These are phyloP conservation scores for Cryptococcus neoformans DNA, from an alignment of 1,284 basidiomycete genomes.

Conservation along the genomic window DNA sequence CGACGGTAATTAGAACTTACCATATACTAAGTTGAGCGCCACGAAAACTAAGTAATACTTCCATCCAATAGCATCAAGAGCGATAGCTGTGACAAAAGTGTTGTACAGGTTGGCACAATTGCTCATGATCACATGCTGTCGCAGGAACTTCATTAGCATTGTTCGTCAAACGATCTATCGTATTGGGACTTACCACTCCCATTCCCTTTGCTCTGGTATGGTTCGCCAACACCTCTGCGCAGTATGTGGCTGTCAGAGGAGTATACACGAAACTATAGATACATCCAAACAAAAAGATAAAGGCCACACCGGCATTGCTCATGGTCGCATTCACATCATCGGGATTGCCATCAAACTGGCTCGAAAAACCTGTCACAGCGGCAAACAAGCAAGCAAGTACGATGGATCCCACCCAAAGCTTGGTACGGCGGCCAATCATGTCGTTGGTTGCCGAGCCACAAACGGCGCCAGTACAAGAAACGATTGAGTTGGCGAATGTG, in stretches of 20 bases:
- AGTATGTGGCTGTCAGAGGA: constrained; percentile 28
- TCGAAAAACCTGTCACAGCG: constrained; percentile 19
- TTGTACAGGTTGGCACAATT: constrained; percentile 22
- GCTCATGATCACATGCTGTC: constrained; percentile 18
- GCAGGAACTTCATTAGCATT: background rate
- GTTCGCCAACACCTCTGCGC: constrained; percentile 22
- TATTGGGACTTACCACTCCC: constrained; percentile 15
- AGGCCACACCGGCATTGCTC: constrained; percentile 20
- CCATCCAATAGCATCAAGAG: constrained; percentile 10
- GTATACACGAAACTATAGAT: constrained; percentile 21
- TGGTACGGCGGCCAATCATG: constrained; percentile 21
- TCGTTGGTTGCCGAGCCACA: constrained; percentile 25
- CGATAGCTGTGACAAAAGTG: constrained; percentile 19
- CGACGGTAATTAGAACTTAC: too few species aligned
- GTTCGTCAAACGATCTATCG: background rate
- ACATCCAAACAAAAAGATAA: constrained; percentile 24
- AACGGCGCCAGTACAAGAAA: constrained; percentile 20
- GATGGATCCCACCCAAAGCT: constrained; percentile 23
- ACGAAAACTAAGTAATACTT: constrained; percentile 21
- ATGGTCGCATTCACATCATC: background rate
- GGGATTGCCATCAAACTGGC: constrained; percentile 9
- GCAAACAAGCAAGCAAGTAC: constrained; percentile 20
- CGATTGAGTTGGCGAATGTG: constrained; percentile 27
- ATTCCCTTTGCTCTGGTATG: constrained; percentile 30
- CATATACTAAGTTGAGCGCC: constrained; percentile 16